Conservation (phyloP, 345 rosid genomes). For the Moringa oleifera region DNA sequence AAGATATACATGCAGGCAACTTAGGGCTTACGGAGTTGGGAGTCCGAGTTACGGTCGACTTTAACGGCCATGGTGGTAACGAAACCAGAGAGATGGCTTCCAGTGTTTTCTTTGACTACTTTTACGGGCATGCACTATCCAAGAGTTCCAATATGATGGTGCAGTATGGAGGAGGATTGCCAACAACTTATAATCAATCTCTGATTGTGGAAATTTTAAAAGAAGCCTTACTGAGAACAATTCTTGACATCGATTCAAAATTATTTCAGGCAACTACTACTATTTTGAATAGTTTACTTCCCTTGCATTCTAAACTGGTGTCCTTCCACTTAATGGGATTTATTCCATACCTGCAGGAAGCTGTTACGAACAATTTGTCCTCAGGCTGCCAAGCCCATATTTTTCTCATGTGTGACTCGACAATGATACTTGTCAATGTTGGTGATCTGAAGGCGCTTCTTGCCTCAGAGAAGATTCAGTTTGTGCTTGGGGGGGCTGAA, state of each 20-base stretch:
- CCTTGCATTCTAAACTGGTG: background rate
- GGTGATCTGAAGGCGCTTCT: constrained; percentile 27
- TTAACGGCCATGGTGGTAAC: constrained; percentile 28
- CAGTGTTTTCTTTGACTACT: constrained; percentile 13
- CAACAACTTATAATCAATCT: background rate
- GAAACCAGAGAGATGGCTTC: constrained; percentile 30
- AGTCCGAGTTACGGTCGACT: constrained; percentile 18
- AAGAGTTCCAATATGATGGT: constrained; percentile 13
- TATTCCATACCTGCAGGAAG: constrained; percentile 15
- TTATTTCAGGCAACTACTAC: constrained; percentile 16
- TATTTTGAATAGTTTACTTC: background rate
- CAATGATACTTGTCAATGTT: constrained; percentile 21
- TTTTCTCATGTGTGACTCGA: constrained; percentile 7
- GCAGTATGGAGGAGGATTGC: background rate
- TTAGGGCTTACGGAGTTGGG: constrained; percentile 8
- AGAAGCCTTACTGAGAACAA: constrained; percentile 21
- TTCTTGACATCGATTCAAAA: constrained; percentile 17
- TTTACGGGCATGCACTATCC: constrained; percentile 17
- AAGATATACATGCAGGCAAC: constrained; percentile 7
- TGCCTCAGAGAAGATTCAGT: constrained; percentile 10
- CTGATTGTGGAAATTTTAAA: constrained; percentile 11
- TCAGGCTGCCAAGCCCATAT: constrained; percentile 21
- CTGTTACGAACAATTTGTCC: constrained; percentile 4
- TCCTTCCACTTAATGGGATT: background rate
- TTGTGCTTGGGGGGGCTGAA: background rate